These are phyloP conservation scores for Ziziphus jujuba DNA, from an alignment of 306 rosid genomes.

Conservation along the genomic window DNA sequence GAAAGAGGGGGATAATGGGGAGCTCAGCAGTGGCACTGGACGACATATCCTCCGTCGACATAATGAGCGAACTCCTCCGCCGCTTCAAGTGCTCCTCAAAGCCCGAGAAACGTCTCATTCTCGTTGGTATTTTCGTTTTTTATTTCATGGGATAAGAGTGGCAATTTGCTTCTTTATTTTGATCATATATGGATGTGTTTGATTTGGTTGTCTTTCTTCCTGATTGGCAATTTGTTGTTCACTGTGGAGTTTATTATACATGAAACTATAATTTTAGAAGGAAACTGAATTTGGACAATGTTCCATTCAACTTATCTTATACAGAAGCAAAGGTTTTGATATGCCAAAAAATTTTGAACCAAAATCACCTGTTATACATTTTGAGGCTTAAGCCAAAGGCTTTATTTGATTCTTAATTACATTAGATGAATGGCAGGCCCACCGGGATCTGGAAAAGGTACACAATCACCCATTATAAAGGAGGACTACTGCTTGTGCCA, in stretches of 20 bases:
- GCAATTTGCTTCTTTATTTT: background rate
- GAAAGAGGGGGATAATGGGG: background rate
- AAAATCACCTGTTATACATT: no score
- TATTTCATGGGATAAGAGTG: background rate
- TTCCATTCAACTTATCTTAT: background rate
- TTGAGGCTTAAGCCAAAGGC: background rate
- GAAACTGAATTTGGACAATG: background rate
- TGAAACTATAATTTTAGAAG: background rate
- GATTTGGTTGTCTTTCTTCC: background rate
- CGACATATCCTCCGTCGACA: slow-evolving; percentile 10
- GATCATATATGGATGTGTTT: background rate
- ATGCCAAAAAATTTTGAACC: no score
- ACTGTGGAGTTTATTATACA: background rate
- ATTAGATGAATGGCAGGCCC: slow-evolving; percentile 44
- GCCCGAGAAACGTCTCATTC: slow-evolving; percentile 23
- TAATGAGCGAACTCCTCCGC: slow-evolving; percentile 16
- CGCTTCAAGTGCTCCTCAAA: slow-evolving; percentile 19
- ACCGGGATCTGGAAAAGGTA: slow-evolving; percentile 93
- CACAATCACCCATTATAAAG: slow-evolving; percentile 81
- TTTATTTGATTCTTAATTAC: background rate
- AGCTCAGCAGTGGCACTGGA: slow-evolving; percentile 9
- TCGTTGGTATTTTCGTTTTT: slow-evolving; percentile 1
- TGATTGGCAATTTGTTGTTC: no score
- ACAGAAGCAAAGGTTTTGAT: no score
- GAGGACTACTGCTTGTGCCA: slow-evolving; percentile 86